Base-by-base conservation (phyloP, 1,284 basidiomycete species). In the Sporisorium scitamineum region DNA sequence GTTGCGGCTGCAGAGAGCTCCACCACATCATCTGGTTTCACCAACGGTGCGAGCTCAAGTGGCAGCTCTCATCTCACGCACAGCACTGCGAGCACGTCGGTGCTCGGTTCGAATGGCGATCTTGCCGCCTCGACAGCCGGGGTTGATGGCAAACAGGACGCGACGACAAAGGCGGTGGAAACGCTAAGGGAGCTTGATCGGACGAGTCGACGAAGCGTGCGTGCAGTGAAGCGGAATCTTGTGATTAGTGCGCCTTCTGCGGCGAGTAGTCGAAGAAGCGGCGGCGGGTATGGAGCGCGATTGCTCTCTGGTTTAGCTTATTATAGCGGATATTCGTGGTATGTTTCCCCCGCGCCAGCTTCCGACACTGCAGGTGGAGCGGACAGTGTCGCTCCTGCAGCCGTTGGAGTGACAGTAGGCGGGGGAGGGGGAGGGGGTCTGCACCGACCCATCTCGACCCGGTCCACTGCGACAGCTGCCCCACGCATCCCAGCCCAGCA, bases 281-380 rank as follows among this genome's bases (percentile, higher is more conserved):
- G 26, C 16, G 62, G 58, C 20, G 70, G 56, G 2, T 72, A 72
- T 13, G 60, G 63, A 14, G 56, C 60, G 5, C 29, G 52, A 2
- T 29, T 72, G 3, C 16, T 72, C 7, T 48, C 42, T 2, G 70
- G 70, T 0, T 13, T 72, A 2, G 64, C 64, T 3, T 72, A 72
- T 31, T 72, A 72, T 34, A 59, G 54, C 22, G 70, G 70, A 1
- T 67, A 67, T 24, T 60, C 55, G 20, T 67, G 62, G 57, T 66
- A 67, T 24, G 51, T 42, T 52, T n/a, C 50, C 5, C 44, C 66
- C 11, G 18, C 37, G 13, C 9, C 57, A 2, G 1, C 26, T 1
- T 3, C 22, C 5, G 27, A 37, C 7, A 37, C 14, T 14, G 6
- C 27, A 8, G 37, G 16, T 1, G 5, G 18, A 3, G 4, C 37